Evolutionary conservation across 139 green algal genomes (phyloP).

Genomic region (Trebouxia sp.): DNA sequence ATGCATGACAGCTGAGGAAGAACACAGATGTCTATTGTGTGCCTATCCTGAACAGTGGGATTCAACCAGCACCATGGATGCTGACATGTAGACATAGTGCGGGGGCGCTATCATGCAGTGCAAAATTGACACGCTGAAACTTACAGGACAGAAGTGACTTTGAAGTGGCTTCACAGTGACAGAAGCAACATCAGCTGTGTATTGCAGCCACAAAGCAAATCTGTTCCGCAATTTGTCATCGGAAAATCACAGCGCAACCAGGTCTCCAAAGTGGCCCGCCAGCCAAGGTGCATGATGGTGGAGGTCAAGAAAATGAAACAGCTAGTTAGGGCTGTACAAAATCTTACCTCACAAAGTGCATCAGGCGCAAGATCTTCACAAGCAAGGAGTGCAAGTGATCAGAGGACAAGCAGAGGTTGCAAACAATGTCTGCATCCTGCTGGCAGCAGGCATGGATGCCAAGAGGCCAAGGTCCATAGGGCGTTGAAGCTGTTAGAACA

Average conservation of each 20-base stretch:
- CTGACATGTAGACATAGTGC: slow-evolving; percentile 5
- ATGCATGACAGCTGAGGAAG: slow-evolving; percentile 15
- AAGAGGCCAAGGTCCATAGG: neutral
- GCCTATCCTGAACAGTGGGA: slow-evolving; percentile 19
- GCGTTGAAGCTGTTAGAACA: too few species aligned
- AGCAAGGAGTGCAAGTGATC: too few species aligned
- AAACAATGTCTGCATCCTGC: neutral
- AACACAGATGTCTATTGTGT: slow-evolving; percentile 6
- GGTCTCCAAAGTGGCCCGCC: neutral
- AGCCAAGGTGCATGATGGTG: neutral
- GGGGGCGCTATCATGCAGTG: too few species aligned
- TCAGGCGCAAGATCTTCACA: neutral
- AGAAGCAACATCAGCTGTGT: too few species aligned
- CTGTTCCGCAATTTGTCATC: neutral
- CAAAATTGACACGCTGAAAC: too few species aligned
- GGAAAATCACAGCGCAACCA: neutral
- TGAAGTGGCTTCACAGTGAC: too few species aligned
- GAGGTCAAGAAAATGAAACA: too few species aligned
- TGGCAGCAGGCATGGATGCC: neutral
- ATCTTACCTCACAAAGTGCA: neutral
- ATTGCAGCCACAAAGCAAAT: neutral
- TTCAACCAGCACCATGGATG: slow-evolving; percentile 11
- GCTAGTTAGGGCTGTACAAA: neutral
- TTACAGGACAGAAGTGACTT: too few species aligned
- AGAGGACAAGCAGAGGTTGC: neutral